Base-by-base conservation (phyloP, 768 basidiomycete genomes). In the Tubosaeta sp. region DNA sequence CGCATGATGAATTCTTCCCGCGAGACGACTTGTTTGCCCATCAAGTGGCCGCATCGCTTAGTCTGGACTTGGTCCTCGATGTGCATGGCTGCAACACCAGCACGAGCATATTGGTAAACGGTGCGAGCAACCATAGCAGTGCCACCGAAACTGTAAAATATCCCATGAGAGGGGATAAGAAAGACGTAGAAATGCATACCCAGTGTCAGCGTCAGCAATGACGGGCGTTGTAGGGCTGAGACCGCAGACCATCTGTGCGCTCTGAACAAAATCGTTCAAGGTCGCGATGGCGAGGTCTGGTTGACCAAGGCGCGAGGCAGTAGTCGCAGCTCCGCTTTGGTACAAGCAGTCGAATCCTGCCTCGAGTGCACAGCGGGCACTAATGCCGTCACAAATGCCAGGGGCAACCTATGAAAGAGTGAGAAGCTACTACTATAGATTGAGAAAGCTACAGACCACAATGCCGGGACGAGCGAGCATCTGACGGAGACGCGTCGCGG, bases 31-130 rank as follows among this genome's bases (percentile, higher is more conserved):
- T 88, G 86, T 67, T 90, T 90, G 43, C 88, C 87, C 63, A 87
- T 75, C 39, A 90, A 70, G 63, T 90, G 88, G 1, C 88, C 87
- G 53, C 87, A 90, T 49, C 87, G 64, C 66, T 89, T 89, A 1
- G 85, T 88, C 64, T 88, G 87, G 1, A 88, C 85, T 68, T 90
- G 87, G 60, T 88, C 87, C 66, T 90, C 87, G 34, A 90, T 88
- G 64, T 90, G 87, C 59, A 87, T 74, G 4, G 73, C 87, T 16
- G 87, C 87, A 19, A 88, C 80, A 25, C 87, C 87, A 13, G 84
- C 79, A 41, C 77, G 76, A 4, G 71, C 78, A 53, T 88, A 89
- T 64, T 86, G 79, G n/a, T 71, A 76, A 10, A 90, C 83, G 3
- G 87, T 89, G 34, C 86, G 84, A 11, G 84, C 84, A 25, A 89